These are phyloP conservation scores for Sphaceloma murrayae DNA, from an alignment of 2,329 filamentous ascomycete species.

Conservation along the genomic window DNA sequence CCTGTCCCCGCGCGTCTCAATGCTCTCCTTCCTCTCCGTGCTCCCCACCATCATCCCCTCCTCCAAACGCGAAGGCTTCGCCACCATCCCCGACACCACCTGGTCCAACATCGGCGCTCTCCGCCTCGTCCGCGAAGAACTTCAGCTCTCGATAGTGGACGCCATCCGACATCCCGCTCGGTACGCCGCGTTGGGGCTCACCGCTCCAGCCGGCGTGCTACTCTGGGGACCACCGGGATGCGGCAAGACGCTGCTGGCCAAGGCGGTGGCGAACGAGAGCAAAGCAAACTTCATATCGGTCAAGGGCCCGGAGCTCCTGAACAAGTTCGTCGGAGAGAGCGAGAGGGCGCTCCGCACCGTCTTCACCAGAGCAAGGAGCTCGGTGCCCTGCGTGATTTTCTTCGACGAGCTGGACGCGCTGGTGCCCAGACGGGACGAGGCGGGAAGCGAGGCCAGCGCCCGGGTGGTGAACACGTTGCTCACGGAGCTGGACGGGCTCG, in stretches of 20 bases:
- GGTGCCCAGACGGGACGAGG: constrained; percentile 70
- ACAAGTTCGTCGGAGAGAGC: constrained; percentile 95
- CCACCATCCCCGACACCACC: constrained; percentile 83
- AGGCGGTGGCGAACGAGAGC: constrained; percentile 89
- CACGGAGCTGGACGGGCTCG: constrained; percentile 84
- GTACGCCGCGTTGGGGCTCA: constrained; percentile 69
- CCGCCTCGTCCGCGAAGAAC: constrained; percentile 64
- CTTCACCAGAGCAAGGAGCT: constrained; percentile 77
- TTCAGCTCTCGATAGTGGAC: constrained; percentile 77
- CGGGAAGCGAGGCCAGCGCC: constrained; percentile 68
- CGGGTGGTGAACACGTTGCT: constrained; percentile 92
- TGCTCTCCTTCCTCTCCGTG: constrained; percentile 63
- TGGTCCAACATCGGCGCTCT: constrained; percentile 90
- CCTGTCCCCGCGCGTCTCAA: constrained; percentile 48
- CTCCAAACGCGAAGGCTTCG: constrained; percentile 86
- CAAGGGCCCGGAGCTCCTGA: constrained; percentile 89
- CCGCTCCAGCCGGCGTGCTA: constrained; percentile 73
- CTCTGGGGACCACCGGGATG: constrained; percentile 96
- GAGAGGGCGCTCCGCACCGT: constrained; percentile 88
- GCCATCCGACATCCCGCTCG: constrained; percentile 75
- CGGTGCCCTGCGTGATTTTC: constrained; percentile 88
- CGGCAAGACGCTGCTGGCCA: constrained; percentile 91
- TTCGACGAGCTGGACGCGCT: constrained; percentile 96
- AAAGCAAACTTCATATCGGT: constrained; percentile 98
- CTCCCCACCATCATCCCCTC: constrained; percentile 69